Evolutionary conservation across 2,329 filamentous ascomycete genomes (phyloP).

Genomic region (Pyrenophora graminea): DNA sequence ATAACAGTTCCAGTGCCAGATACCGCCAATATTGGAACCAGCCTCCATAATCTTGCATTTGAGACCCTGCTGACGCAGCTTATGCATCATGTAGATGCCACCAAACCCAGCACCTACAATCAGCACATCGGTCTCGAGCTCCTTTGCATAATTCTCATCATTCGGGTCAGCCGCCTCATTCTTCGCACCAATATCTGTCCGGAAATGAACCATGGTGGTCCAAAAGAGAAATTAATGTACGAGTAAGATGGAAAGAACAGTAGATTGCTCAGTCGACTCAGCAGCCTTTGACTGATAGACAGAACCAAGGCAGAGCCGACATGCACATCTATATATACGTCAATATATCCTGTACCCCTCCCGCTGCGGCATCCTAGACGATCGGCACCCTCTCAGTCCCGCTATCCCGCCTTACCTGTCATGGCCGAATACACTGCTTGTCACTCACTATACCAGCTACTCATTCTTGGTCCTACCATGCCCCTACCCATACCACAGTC

Average conservation of each 20-base stretch:
- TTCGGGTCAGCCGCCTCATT: conserved; percentile 21
- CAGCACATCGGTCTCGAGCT: conserved; percentile 45
- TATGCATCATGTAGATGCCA: conserved; percentile 50
- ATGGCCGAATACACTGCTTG: conserved; percentile 5
- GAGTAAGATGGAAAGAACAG: not conserved
- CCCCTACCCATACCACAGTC: too few species aligned
- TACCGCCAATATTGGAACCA: conserved; percentile 49
- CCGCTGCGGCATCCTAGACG: conserved; percentile 7
- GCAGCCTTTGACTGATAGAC: not conserved
- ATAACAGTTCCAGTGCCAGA: conserved; percentile 54
- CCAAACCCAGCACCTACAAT: conserved; percentile 50
- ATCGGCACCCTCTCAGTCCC: conserved; percentile 13
- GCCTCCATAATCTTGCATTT: conserved; percentile 49
- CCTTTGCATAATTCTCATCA: conserved; percentile 42
- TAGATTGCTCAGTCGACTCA: not conserved
- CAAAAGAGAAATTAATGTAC: not conserved
- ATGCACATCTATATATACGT: conserved; percentile 23
- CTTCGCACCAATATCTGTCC: conserved; percentile 39
- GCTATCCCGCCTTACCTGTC: not conserved
- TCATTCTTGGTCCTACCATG: not conserved
- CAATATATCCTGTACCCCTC: conserved; percentile 19
- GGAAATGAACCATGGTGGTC: conserved; percentile 36
- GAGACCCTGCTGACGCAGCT: conserved; percentile 47
- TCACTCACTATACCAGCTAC: not conserved
- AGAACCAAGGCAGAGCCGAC: not conserved